These are phyloP conservation scores for Aspergillus brasiliensis DNA, from an alignment of 2,329 filamentous ascomycete genomes.

Conservation along the genomic window DNA sequence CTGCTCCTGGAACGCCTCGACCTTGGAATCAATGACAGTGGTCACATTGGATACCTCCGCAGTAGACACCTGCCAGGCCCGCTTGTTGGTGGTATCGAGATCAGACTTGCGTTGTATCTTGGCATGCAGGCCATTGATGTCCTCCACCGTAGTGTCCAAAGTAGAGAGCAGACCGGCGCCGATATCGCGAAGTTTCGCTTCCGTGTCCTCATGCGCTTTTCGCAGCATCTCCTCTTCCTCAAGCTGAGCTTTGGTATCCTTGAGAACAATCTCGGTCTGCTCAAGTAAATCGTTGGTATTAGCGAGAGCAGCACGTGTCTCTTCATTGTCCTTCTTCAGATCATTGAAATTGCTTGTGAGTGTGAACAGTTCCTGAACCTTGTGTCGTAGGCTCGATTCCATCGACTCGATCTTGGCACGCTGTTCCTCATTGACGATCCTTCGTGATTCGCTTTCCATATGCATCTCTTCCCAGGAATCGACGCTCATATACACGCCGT, in stretches of 20 bases:
- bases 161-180: constrained; percentile 77
- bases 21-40: constrained; percentile 70
- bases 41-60: constrained; percentile 76
- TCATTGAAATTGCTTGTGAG: constrained; percentile 85
- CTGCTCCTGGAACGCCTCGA: constrained; percentile 70
- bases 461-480: constrained; percentile 90
- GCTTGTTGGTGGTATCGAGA: constrained; percentile 76
- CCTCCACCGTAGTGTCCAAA: constrained; percentile 73
- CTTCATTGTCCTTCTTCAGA: constrained; percentile 86
- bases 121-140: constrained; percentile 78
- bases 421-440: constrained; percentile 91
- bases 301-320: constrained; percentile 70
- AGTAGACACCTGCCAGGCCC: constrained; percentile 76
- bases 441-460: constrained; percentile 85
- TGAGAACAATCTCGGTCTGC: constrained; percentile 82
- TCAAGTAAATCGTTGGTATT: constrained; percentile 80
- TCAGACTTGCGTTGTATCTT: constrained; percentile 87
- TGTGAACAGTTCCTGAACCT: constrained; percentile 86
- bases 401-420: constrained; percentile 88
- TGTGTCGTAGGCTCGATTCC: constrained; percentile 87
- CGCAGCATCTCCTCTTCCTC: constrained; percentile 78
- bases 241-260: constrained; percentile 73
- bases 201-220: constrained; percentile 83
- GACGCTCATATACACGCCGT: constrained; percentile 90
- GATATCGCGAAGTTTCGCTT: constrained; percentile 71